Percentiles rank a stretch among this genome's conserved stretches.
These are phyloP conservation scores for Rhodotorula sp. DNA, from an alignment of 1,284 basidiomycete genomes.

Conservation along the genomic window DNA sequence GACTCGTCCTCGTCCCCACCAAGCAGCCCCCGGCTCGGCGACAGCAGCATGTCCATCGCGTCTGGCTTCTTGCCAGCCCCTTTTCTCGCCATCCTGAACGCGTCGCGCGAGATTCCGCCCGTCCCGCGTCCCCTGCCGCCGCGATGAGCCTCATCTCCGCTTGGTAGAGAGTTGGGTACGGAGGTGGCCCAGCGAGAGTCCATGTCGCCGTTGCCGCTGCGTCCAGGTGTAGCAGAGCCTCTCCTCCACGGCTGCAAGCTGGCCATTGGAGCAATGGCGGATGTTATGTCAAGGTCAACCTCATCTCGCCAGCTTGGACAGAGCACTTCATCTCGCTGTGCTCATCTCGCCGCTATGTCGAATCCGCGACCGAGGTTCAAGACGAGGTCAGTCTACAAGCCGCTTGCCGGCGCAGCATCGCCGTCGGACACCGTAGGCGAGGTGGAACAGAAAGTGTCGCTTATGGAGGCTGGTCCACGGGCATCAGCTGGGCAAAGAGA, in stretches of 20 bases:
- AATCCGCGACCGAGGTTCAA: constrained; percentile 30
- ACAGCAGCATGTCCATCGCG: constrained; percentile 31
- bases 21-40: constrained; percentile 26
- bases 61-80: constrained; percentile 23
- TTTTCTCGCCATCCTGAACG: constrained; percentile 18
- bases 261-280: not conserved
- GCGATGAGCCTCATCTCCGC: not conserved
- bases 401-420: too few species aligned
- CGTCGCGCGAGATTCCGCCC: constrained; percentile 4
- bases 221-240: not conserved
- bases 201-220: not conserved
- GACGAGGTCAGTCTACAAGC: constrained; percentile 25
- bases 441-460: too few species aligned
- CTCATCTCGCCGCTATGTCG: not conserved
- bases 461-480: not conserved
- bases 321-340: not conserved
- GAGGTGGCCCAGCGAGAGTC: not conserved
- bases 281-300: not conserved
- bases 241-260: not conserved
- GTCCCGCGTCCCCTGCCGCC: too few species aligned
- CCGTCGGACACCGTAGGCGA: too few species aligned
- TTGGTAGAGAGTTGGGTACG: not conserved
- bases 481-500: not conserved
- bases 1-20: constrained; percentile 20
- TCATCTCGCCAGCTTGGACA: not conserved